Evolutionary conservation across 179 eudicot genomes (phyloP).

Genomic region (Heliamphora pulchella): DNA sequence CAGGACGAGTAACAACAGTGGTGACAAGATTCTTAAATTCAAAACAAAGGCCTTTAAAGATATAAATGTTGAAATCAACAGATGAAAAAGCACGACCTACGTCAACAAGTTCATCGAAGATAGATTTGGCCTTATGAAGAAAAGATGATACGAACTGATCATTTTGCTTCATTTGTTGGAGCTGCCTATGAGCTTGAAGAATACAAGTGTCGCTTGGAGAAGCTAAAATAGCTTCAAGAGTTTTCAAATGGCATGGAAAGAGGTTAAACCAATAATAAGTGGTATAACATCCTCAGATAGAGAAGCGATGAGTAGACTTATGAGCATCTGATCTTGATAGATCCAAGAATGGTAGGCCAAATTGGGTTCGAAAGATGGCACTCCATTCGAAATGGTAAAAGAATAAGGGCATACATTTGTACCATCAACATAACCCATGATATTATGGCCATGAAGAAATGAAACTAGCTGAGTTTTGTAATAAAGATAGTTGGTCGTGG

Average conservation of each 20-base stretch:
- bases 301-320: background rate
- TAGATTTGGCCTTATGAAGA: background rate
- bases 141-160: background rate
- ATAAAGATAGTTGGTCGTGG: background rate
- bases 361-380: background rate
- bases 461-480: background rate
- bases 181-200: too few species aligned
- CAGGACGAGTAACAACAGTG: background rate
- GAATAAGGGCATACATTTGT: background rate
- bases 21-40: background rate
- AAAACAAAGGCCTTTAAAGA: background rate
- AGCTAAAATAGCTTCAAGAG: too few species aligned
- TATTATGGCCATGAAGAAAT: background rate
- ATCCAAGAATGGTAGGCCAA: background rate
- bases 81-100: background rate
- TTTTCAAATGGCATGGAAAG: background rate
- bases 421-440: background rate
- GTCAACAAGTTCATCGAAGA: background rate
- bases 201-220: too few species aligned
- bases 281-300: background rate
- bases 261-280: background rate
- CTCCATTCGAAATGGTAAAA: too few species aligned
- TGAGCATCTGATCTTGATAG: background rate
- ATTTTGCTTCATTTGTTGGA: too few species aligned
- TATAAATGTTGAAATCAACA: background rate